phyloP scores from a whole-genome alignment of 768 basidiomycete species.

The Serendipita sp. region DNA sequence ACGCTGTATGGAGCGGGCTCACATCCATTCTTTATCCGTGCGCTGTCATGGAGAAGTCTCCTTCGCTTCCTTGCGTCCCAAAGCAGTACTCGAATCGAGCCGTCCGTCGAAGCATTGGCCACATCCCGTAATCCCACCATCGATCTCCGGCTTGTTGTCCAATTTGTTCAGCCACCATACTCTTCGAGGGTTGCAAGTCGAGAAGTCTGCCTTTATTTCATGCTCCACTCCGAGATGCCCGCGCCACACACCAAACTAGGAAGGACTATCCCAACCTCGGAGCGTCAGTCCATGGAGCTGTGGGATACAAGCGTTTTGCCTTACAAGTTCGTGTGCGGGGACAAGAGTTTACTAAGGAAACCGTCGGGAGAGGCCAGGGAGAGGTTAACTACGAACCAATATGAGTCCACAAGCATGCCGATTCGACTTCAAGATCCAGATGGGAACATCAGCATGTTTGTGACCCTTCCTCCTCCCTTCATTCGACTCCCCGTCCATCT shows the following conservation, averaged over 20 bases:
- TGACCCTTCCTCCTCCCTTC: neutral
- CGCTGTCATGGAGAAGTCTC: neutral
- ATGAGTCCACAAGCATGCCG: neutral
- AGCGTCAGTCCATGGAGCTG: neutral
- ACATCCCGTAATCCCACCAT: neutral
- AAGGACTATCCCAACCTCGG: neutral
- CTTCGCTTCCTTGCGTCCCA: neutral
- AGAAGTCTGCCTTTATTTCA: conserved; percentile 1
- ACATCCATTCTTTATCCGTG: neutral
- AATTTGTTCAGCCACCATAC: neutral
- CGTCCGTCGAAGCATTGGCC: neutral
- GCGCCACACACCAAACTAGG: neutral
- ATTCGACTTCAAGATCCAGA: neutral
- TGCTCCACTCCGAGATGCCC: conserved; percentile 2
- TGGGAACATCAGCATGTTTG: neutral
- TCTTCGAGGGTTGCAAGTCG: neutral
- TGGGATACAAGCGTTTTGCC: neutral
- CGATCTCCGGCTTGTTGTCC: conserved; percentile 1
- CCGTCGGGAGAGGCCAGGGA: neutral
- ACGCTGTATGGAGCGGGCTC: neutral
- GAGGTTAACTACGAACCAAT: neutral
- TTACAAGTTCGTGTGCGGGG: neutral
- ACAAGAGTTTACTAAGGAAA: neutral
- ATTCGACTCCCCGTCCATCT: neutral
- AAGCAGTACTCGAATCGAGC: neutral